phyloP scores from a whole-genome alignment of 2,329 filamentous ascomycete species.

The Dactylellina sp. region DNA sequence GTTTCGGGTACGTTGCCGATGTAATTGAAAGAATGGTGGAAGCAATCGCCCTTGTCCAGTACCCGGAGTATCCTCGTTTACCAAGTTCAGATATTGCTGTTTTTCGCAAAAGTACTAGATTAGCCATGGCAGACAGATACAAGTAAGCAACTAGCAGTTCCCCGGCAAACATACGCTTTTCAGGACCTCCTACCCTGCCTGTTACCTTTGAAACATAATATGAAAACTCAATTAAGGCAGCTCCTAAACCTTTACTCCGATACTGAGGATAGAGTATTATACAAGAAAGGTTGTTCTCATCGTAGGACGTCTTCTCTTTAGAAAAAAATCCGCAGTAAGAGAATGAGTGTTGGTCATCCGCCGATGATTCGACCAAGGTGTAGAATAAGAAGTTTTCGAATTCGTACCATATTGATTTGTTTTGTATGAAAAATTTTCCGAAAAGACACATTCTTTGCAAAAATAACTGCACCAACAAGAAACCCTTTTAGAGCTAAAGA shows the following conservation, averaged over 20 bases:
- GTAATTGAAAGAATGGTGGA: constrained; percentile 31
- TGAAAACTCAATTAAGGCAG: constrained; percentile 88
- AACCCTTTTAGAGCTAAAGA: constrained; percentile 12
- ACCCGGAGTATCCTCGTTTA: constrained; percentile 58
- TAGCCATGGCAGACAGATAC: background rate
- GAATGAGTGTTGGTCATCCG: constrained; percentile 69
- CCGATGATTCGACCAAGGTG: constrained; percentile 80
- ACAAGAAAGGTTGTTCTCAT: constrained; percentile 96
- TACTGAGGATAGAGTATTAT: constrained; percentile 96
- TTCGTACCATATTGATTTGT: constrained; percentile 98
- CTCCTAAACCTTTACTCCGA: constrained; percentile 88
- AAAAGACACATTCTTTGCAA: constrained; percentile 96
- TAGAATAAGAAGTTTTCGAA: constrained; percentile 95
- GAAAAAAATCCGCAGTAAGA: constrained; percentile 87
- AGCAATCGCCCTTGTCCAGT: constrained; percentile 63
- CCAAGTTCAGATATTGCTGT: constrained; percentile 60
- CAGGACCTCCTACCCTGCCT: constrained; percentile 85
- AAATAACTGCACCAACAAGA: constrained; percentile 72
- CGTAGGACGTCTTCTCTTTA: constrained; percentile 99
- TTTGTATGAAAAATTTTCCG: constrained; percentile 96
- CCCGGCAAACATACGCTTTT: constrained; percentile 71
- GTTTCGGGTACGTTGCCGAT: background rate
- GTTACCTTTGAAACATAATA: constrained; percentile 91
- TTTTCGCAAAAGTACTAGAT: background rate
- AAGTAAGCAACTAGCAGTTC: background rate